These are phyloP conservation scores for Aphanomyces euteiches DNA, from an alignment of 352 stramenopile genomes.

Conservation along the genomic window DNA sequence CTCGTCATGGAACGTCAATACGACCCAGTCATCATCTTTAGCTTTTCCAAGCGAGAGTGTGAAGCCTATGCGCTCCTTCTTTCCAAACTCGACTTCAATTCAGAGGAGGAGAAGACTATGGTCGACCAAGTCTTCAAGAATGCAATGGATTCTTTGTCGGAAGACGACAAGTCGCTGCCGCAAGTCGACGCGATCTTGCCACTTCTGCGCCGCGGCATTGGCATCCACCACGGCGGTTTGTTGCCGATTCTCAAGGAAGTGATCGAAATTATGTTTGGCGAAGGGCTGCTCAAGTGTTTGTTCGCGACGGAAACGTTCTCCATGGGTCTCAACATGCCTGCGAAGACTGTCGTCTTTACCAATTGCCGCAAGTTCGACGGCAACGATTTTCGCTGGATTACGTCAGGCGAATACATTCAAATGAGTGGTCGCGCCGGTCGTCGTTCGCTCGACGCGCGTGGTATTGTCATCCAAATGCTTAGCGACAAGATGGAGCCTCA, in stretches of 20 bases:
- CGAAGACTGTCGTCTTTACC: slow-evolving; percentile 96
- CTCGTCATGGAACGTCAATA: slow-evolving; percentile 97
- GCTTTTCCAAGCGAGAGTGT: slow-evolving; percentile 99
- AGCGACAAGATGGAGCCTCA: slow-evolving; percentile 98
- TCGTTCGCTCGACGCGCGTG: slow-evolving; percentile 95
- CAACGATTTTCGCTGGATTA: slow-evolving; percentile 84
- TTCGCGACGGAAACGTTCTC: slow-evolving; percentile 99
- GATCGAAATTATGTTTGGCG: slow-evolving; percentile 98
- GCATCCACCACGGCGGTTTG: slow-evolving; percentile 95
- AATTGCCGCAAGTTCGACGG: slow-evolving; percentile 97
- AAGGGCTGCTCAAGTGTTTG: slow-evolving; percentile 95
- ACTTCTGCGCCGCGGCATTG: slow-evolving; percentile 94
- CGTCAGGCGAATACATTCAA: slow-evolving; percentile 90
- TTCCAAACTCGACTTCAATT: slow-evolving; percentile 96
- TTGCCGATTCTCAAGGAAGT: slow-evolving; percentile 99
- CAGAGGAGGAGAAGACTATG: slow-evolving; percentile 97
- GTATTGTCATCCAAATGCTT: slow-evolving; percentile 98
- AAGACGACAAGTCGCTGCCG: slow-evolving; percentile 97
- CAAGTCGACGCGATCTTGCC: slow-evolving; percentile 97
- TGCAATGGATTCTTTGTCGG: slow-evolving; percentile 91
- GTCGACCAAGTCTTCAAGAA: slow-evolving; percentile 97
- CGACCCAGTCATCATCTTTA: slow-evolving; percentile 99
- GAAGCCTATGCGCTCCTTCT: slow-evolving; percentile 91
- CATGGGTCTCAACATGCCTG: slow-evolving; percentile 99
- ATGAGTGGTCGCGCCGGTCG: slow-evolving; percentile 98